A percentile compares a stretch with the other conserved stretches of the same genome.
phyloP scores from a whole-genome alignment of 2,329 filamentous ascomycete genomes.

The Sphaceloma murrayae region DNA sequence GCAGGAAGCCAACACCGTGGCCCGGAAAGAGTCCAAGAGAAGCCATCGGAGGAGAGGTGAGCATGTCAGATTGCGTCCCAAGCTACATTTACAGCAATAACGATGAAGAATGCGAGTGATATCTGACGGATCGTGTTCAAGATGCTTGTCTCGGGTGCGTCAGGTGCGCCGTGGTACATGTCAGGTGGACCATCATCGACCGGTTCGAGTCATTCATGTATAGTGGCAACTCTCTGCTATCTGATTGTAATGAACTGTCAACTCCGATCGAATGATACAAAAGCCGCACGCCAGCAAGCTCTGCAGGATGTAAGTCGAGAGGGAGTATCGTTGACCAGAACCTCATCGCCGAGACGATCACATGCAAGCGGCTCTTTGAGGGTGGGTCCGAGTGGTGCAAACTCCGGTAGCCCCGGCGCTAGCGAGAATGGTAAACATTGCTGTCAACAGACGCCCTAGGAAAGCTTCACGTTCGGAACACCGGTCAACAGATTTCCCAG shows the following conservation, averaged over 20 bases:
- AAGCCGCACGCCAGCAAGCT: no score
- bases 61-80: no score
- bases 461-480: conserved; percentile 6
- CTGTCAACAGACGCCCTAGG: conserved; percentile 6
- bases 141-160: conserved; percentile 10
- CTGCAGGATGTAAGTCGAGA: no score
- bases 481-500: neutral
- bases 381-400: neutral
- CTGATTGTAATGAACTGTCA: no score
- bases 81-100: no score
- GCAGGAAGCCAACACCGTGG: conserved; percentile 11
- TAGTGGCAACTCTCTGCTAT: neutral
- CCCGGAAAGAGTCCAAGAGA: conserved; percentile 10
- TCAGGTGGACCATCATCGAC: conserved; percentile 10
- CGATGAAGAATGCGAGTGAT: neutral
- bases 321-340: neutral
- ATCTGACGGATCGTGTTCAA: neutral
- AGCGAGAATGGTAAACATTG: conserved; percentile 10
- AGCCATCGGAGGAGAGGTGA: no score
- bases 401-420: conserved; percentile 10
- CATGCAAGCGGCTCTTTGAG: neutral
- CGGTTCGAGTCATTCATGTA: neutral
- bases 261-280: no score
- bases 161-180: conserved; percentile 7
- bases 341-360: neutral